phyloP scores from a whole-genome alignment of 2,329 filamentous ascomycete species.

The Trichothecium sympodiale region DNA sequence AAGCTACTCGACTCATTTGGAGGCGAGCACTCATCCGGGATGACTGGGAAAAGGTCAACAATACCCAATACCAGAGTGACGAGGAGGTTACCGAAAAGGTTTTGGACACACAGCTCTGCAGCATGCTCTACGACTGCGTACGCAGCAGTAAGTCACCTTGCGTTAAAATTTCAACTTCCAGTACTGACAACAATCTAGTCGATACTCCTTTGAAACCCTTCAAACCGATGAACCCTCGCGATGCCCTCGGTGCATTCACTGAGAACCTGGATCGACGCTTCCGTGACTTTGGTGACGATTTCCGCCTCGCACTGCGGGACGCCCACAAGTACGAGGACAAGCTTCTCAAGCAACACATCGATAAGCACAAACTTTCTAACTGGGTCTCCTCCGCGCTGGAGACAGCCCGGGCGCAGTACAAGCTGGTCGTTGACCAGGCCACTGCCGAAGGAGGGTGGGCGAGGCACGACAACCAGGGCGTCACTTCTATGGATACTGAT shows the following conservation, averaged over 20 bases:
- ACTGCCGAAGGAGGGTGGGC: constrained; percentile 9
- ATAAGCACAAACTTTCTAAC: constrained; percentile 56
- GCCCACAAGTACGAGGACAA: constrained; percentile 67
- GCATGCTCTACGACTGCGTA: constrained; percentile 53
- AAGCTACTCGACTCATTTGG: constrained; percentile 63
- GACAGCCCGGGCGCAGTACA: constrained; percentile 22
- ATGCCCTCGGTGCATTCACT: constrained; percentile 48
- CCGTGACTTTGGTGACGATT: constrained; percentile 46
- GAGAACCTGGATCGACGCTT: constrained; percentile 52
- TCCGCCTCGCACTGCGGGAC: constrained; percentile 55
- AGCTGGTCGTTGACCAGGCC: constrained; percentile 19
- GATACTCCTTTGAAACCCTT: constrained; percentile 27
- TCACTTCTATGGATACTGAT: too few species aligned
- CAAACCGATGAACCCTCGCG: constrained; percentile 36
- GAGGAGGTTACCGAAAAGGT: constrained; percentile 52
- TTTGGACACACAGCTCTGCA: constrained; percentile 55
- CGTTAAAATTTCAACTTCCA: not conserved
- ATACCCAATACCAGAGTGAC: constrained; percentile 66
- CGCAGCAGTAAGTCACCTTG: constrained; percentile 45
- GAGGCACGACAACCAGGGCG: too few species aligned
- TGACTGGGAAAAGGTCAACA: constrained; percentile 72
- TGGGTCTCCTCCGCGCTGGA: constrained; percentile 43
- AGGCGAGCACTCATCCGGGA: constrained; percentile 75
- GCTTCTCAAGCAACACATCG: constrained; percentile 50
- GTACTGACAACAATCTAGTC: constrained; percentile 24